Base-by-base conservation (phyloP, 345 rosid species). In the Punica granatum region DNA sequence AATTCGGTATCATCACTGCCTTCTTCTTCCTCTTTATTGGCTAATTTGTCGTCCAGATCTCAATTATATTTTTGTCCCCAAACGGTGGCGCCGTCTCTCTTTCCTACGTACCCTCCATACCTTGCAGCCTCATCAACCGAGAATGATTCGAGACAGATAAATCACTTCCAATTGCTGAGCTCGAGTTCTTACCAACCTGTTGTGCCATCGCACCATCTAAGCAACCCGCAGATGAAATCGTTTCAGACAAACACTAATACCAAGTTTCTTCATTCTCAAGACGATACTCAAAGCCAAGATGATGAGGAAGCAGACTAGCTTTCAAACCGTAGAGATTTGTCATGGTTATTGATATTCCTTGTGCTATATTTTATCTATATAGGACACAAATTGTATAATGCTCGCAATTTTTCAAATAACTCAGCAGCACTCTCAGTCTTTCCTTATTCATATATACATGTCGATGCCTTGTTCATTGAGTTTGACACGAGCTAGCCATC, bases 41-140 rank as follows among this genome's bases (percentile, higher is more conserved):
- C 78, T 33, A 67, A 78, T 66, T 54, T 80, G 19, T 70, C 86
- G 23, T 66, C 84, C 0, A 79, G 79, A 7, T 72, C 85, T 61
- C 97, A 83, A 44, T 69, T 83, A 31, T 82, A 85, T 72, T 80
- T 87, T 41, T 82, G 82, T 62, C 93, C 96, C 42, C 77, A 93
- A 18, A 68, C 88, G 1, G 65, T 88, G 1, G 65, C 89, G 80
- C 75, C 92, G 56, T 69, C 94, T 3, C 72, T 85, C 39, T 84
- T 86, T 49, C 87, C 92, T 42, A 65, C 87, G 2, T 87, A 79
- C 68, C 78, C 85, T 67, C 79, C 90, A 7, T 72, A 75, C 67
- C 71, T 66, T 46, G 67, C 84, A 39, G 67, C 78, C 66, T 49
- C 77, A n/a, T n/a, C n/a, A 34, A 60, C 71, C 3, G 75, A 70